phyloP scores from a whole-genome alignment of 805 yeast species.

The Lipomyces sp. region DNA sequence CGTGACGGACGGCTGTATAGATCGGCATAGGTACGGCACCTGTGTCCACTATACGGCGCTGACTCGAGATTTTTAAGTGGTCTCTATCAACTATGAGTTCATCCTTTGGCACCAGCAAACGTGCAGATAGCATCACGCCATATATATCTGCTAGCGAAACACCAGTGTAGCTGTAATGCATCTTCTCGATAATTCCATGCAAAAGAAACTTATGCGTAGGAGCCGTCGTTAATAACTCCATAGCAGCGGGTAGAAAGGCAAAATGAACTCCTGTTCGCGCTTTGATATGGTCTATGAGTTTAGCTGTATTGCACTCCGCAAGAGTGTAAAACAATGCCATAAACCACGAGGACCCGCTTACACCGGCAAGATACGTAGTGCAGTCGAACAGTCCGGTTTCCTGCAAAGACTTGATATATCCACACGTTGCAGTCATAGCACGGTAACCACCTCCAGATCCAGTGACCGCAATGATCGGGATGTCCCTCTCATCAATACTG shows the following conservation, averaged over 20 bases:
- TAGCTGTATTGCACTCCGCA: conserved; percentile 24
- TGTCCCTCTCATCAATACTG: conserved; percentile 36
- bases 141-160: conserved; percentile 36
- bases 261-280: conserved; percentile 32
- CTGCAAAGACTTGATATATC: conserved; percentile 35
- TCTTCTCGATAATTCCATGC: conserved; percentile 36
- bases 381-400: conserved; percentile 38
- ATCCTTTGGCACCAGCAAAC: conserved; percentile 35
- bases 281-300: conserved; percentile 34
- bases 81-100: conserved; percentile 28
- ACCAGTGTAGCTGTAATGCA: conserved; percentile 19
- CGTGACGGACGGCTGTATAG: conserved; percentile 40
- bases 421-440: conserved; percentile 39
- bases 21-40: conserved; percentile 40
- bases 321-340: conserved; percentile 37
- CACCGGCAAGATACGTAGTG: conserved; percentile 39
- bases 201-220: conserved; percentile 38
- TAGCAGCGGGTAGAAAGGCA: conserved; percentile 33
- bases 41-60: conserved; percentile 32
- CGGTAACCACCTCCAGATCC: conserved; percentile 42
- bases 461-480: conserved; percentile 39
- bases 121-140: conserved; percentile 36
- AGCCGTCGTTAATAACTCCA: conserved; percentile 33
- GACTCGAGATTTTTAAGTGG: conserved; percentile 36
- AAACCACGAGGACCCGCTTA: conserved; percentile 40